Percentiles rank a stretch among this genome's conserved stretches.
These are phyloP conservation scores for Scedosporium dehoogii DNA, from an alignment of 2,329 filamentous ascomycete species.

Conservation along the genomic window DNA sequence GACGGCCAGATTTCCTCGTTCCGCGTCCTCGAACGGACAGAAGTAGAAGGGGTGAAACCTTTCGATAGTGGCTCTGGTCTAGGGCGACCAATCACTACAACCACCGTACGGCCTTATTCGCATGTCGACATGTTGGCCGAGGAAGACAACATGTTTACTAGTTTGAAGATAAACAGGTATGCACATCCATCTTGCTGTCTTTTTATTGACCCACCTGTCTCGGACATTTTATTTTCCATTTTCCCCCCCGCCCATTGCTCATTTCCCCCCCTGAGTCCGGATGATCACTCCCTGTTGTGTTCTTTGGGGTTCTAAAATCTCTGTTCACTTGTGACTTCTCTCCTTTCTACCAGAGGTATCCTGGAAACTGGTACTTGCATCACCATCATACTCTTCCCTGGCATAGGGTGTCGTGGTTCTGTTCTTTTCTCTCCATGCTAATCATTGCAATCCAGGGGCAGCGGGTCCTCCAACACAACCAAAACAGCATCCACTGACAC, in stretches of 20 bases:
- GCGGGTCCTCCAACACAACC: conserved; percentile 49
- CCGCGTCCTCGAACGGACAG: conserved; percentile 45
- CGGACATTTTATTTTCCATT: conserved; percentile 4
- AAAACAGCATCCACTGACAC: conserved; percentile 50
- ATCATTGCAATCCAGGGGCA: conserved; percentile 8
- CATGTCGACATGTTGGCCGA: conserved; percentile 28
- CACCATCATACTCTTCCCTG: background rate
- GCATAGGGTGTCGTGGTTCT: background rate
- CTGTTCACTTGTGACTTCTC: background rate
- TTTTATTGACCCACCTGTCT: conserved; percentile 1
- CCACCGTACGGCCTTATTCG: conserved; percentile 20
- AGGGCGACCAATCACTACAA: conserved; percentile 23
- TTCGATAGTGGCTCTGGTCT: conserved; percentile 40
- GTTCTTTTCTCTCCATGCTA: background rate
- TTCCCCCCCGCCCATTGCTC: background rate
- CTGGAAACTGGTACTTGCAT: background rate
- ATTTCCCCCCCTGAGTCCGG: background rate
- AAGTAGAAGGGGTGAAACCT: conserved; percentile 31
- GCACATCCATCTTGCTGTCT: conserved; percentile 15
- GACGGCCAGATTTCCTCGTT: conserved; percentile 41
- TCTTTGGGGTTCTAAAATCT: background rate
- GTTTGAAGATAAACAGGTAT: conserved; percentile 45
- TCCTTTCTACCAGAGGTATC: background rate
- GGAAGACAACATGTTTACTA: conserved; percentile 50
- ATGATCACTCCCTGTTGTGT: background rate